phyloP scores from a whole-genome alignment of 2,329 filamentous ascomycete species.

The Microdochium bolleyi region DNA sequence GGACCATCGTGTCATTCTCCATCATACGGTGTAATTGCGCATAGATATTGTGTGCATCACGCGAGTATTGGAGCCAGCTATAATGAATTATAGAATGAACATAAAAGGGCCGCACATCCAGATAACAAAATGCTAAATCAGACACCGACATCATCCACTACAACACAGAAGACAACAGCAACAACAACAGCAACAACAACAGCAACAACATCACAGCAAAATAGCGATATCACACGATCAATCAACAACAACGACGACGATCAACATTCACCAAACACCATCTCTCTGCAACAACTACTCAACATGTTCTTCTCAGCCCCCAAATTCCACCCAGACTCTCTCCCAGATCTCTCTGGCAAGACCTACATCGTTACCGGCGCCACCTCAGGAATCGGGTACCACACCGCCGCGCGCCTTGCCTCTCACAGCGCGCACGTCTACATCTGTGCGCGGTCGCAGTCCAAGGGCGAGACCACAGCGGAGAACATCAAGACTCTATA shows the following conservation, averaged over 20 bases:
- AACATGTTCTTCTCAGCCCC: constrained; percentile 12
- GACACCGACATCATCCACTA: no score
- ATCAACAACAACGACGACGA: constrained; percentile 9
- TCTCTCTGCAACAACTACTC: constrained; percentile 7
- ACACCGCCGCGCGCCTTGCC: constrained; percentile 26
- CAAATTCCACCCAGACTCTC: constrained; percentile 28
- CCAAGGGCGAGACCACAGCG: constrained; percentile 23
- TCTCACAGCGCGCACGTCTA: constrained; percentile 30
- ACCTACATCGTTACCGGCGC: constrained; percentile 36
- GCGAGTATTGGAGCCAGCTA: no score
- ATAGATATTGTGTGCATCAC: no score
- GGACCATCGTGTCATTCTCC: no score
- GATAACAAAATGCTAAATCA: no score
- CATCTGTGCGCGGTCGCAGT: constrained; percentile 24
- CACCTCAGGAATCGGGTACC: constrained; percentile 33
- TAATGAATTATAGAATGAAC: no score
- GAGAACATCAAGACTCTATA: constrained; percentile 19
- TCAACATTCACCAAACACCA: constrained; percentile 4
- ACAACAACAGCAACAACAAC: constrained; percentile 1
- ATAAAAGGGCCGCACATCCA: no score
- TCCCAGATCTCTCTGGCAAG: constrained; percentile 32
- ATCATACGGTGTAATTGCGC: no score
- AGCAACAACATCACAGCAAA: constrained; percentile 2
- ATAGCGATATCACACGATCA: constrained; percentile 13
- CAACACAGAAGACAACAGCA: not conserved